Evolutionary conservation across 169 alveolate species (phyloP), one percentile per base, ranked within the genome.

Genomic region (Plasmodium gallinaceum): DNA sequence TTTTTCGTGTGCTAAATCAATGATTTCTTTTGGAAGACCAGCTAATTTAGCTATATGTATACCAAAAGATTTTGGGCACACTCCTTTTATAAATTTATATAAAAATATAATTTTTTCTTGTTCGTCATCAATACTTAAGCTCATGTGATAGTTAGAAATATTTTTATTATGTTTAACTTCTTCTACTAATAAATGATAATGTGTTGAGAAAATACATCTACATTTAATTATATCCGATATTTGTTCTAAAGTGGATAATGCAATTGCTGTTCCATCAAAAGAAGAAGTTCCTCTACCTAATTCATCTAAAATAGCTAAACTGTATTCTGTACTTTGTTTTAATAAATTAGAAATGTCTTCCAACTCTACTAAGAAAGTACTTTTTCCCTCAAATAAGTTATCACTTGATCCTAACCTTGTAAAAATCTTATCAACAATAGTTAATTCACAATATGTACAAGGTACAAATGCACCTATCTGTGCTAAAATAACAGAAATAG

Each of bases 231-330:
- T 92, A 46, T 96, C 90, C 5, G 97, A 94, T 48, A 98, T 88
- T 88, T 97, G 95, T 58, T 95, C 97, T 42, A 98, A 92, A 18
- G 98, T 95, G 7, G 99, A 97, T 45, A 96, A 93, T 3, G 99
- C 99, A 9, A 99, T 97, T 14, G 99, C 98, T 16, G 98, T 97
- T 7, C 99, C 99, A 92, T 99, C 99, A 89, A 95, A 97, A 16
- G 99, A 98, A 2, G 99, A 96, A 0, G 99, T 99, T 37, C 99
- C 99, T 87, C 99, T 95, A 0, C 99, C 99, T 68, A 98, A 95
- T 91, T 98, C 99, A 91, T 99, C 99, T 86, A 98, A 95, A 42
- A 99, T 94, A 8, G 98, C 99, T 54, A 98, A 93, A 7, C 99
- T 98, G 76, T 97, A 94, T 20, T 85, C 60, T 0, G 99, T 90